Evolutionary conservation across 208 protist species (phyloP).

Genomic region (Angomonas desouzai): DNA sequence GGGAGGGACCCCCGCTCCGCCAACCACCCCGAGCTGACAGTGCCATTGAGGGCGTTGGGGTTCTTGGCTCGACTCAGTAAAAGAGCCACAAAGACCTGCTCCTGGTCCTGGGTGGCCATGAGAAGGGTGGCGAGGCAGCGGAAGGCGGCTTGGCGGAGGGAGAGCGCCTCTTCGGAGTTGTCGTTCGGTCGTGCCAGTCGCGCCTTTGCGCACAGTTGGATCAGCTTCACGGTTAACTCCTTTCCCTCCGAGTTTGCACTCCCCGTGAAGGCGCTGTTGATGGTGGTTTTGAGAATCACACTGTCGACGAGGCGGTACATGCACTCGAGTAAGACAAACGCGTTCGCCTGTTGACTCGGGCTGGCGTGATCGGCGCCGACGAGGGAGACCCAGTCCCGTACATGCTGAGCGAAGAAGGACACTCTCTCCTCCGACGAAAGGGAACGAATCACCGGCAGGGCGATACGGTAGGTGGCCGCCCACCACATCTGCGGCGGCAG

Average conservation of each 20-base stretch:
- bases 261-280: conserved; percentile 46
- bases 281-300: conserved; percentile 28
- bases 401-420: conserved; percentile 32
- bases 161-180: conserved; percentile 15
- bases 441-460: conserved; percentile 25
- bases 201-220: conserved; percentile 45
- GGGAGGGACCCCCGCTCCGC: background rate
- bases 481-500: conserved; percentile 31
- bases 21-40: background rate
- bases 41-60: conserved; percentile 16
- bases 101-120: conserved; percentile 70
- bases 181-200: conserved; percentile 6
- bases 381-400: conserved; percentile 26
- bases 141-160: conserved; percentile 63
- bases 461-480: conserved; percentile 35
- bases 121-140: conserved; percentile 65
- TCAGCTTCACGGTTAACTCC: conserved; percentile 74
- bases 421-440: conserved; percentile 17
- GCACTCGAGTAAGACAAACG: conserved; percentile 64
- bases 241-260: conserved; percentile 40
- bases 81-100: conserved; percentile 73
- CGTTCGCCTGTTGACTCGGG: conserved; percentile 33
- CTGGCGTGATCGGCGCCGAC: conserved; percentile 6
- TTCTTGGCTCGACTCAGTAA: conserved; percentile 45
- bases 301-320: conserved; percentile 46